These are phyloP conservation scores for Neobulgaria alba DNA, from an alignment of 2,329 filamentous ascomycete species.

Conservation along the genomic window DNA sequence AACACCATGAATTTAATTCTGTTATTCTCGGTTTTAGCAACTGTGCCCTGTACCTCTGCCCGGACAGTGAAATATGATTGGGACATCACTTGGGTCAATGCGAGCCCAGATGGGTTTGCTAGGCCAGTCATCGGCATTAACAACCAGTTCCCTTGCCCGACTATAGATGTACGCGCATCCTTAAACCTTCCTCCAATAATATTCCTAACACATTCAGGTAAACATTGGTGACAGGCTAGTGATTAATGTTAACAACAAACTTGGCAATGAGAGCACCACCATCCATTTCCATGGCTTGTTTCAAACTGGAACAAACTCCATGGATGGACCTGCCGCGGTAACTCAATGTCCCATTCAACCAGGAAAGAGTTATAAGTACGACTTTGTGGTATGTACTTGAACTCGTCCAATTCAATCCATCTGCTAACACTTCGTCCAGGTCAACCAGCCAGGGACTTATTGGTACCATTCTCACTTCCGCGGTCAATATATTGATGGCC, in stretches of 20 bases:
- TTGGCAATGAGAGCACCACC: conserved; percentile 33
- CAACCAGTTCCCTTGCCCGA: conserved; percentile 47
- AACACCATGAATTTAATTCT: too few species aligned
- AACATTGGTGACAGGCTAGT: conserved; percentile 41
- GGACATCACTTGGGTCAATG: conserved; percentile 34
- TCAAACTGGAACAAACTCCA: conserved; percentile 42
- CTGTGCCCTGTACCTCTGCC: conserved; percentile 1
- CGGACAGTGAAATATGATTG: conserved; percentile 21
- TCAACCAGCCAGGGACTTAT: conserved; percentile 32
- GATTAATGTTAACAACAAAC: conserved; percentile 40
- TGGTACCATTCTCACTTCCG: conserved; percentile 56
- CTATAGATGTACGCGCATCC: conserved; percentile 34
- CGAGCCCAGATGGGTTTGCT: conserved; percentile 30
- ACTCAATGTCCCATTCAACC: conserved; percentile 29
- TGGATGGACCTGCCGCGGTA: conserved; percentile 49
- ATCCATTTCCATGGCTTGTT: conserved; percentile 49
- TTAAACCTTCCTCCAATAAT: too few species aligned
- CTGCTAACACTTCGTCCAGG: too few species aligned
- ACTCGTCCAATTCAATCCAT: too few species aligned
- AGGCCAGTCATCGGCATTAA: conserved; percentile 50
- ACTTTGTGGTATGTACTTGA: conserved; percentile 32
- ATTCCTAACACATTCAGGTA: too few species aligned
- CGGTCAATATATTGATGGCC: conserved; percentile 9
- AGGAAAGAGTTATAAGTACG: conserved; percentile 25
- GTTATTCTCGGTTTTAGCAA: too few species aligned